These are phyloP conservation scores for Fusarium musae DNA, from an alignment of 2,329 filamentous ascomycete genomes.

Conservation along the genomic window DNA sequence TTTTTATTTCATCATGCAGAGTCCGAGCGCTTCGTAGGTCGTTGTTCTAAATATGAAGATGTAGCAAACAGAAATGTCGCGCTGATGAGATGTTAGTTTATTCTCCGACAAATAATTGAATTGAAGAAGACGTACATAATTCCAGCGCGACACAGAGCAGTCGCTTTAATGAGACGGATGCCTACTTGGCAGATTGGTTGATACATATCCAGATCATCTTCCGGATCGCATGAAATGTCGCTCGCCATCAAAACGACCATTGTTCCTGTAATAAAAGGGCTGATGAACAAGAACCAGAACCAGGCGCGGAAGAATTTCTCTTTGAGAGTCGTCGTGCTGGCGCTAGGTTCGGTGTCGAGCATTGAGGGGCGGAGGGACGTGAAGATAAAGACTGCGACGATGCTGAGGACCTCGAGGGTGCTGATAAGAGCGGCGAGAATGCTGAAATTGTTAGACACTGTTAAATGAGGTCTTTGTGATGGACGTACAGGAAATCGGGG, in stretches of 20 bases:
- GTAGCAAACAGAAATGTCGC: conserved; percentile 32
- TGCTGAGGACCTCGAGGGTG: conserved; percentile 34
- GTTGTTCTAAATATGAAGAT: conserved; percentile 28
- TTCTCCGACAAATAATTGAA: neutral
- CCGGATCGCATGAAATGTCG: conserved; percentile 32
- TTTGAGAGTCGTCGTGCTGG: neutral
- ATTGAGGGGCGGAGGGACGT: conserved; percentile 1
- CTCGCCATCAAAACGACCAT: conserved; percentile 31
- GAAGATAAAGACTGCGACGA: conserved; percentile 26
- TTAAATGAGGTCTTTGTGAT: too few species aligned
- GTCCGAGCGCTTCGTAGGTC: neutral
- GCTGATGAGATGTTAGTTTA: conserved; percentile 4
- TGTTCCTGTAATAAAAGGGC: conserved; percentile 16
- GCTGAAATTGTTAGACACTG: conserved; percentile 2
- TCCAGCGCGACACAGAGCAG: conserved; percentile 28
- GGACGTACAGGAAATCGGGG: conserved; percentile 26
- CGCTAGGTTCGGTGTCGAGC: neutral
- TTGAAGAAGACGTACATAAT: conserved; percentile 15
- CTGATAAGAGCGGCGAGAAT: conserved; percentile 22
- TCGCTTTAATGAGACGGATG: conserved; percentile 30
- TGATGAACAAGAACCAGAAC: conserved; percentile 35
- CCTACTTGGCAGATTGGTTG: conserved; percentile 33
- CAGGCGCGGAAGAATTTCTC: conserved; percentile 20
- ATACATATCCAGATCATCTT: conserved; percentile 23
- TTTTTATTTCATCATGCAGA: neutral